Base-by-base conservation (phyloP, 305 asterid genomes). In the Plantago coronopus region DNA sequence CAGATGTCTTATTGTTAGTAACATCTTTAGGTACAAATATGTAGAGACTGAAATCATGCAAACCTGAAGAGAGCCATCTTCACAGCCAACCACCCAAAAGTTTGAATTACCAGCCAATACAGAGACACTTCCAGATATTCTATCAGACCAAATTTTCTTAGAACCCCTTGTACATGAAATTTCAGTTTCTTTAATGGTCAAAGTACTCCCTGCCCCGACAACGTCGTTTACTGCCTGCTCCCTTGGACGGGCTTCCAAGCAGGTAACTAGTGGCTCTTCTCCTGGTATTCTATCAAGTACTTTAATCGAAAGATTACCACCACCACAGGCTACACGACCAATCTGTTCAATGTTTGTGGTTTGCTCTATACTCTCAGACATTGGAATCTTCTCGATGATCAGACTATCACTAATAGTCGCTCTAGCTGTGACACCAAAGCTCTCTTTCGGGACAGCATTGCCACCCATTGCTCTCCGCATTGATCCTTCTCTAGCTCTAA, bases 81-180 rank as follows among this genome's bases (percentile, higher is more conserved):
- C 96, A 79, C 91, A 87, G 15, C 99, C 97, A 53, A 86, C 95
- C 38, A 93, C 97, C 99, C 99, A 93, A 67, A 93, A 93, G 80
- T 93, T 89, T 46, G 84, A 76, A 83, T 93, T 93, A 62, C 99
- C 99, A 74, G 97, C 93, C 81, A 89, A 78, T 66, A 87, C 97
- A 15, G 95, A 84, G 49, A 89, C 95, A 73, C 82, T 87, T 27
- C 94, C 99, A 37, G 86, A 85, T 16, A 93, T 82, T 68, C 88
- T 79, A 66, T 93, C 99, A 25, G 95, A 84, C 99, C 99, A 93
- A 57, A 93, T 81, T 56, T 62, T 80, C 65, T 81, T 82, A 63
- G 81, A 72, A 43, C 89, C 95, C 72, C 73, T 77, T 38, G 81
- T 74, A 71, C 97, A 87, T 67, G 78, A 42, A 71, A 93, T 70